Conservation (phyloP, 495 filamentous ascomycete species). For the Corynascus novoguineensis region DNA sequence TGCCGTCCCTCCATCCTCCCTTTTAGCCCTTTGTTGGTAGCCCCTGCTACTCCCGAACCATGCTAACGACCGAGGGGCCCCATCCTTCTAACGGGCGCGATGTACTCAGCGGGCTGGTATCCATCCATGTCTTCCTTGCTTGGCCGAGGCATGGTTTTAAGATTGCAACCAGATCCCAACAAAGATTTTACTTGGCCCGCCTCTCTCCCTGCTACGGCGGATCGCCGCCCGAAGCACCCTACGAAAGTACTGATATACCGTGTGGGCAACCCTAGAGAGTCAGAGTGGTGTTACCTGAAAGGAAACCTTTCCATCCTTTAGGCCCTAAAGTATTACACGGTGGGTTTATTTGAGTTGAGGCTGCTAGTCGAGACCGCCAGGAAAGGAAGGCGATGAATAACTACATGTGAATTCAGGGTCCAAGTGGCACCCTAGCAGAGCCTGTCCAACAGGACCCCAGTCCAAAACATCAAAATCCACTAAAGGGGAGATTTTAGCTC, state of each 20-base stretch:
- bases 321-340: too few relatives aligned
- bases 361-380: too few relatives aligned
- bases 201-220: background rate
- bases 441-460: background rate
- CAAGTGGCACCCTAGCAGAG: background rate
- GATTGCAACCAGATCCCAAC: conserved; percentile 1
- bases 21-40: conserved; percentile 4
- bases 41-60: conserved; percentile 3
- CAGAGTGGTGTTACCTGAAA: too few relatives aligned
- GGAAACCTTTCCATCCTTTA: too few relatives aligned
- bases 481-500: background rate
- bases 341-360: too few relatives aligned
- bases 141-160: conserved; percentile 4
- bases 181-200: background rate
- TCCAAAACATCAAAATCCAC: background rate
- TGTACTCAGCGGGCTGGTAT: background rate
- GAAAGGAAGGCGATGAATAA: too few relatives aligned
- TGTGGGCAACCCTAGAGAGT: too few relatives aligned
- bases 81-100: background rate
- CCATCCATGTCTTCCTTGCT: conserved; percentile 9
- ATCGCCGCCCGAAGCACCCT: background rate
- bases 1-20: too few relatives aligned
- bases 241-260: too few relatives aligned
- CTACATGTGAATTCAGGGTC: conserved; percentile 2
- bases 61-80: background rate